These are phyloP conservation scores for Triglochin maritima DNA, from an alignment of 106 monocot species.

Conservation along the genomic window DNA sequence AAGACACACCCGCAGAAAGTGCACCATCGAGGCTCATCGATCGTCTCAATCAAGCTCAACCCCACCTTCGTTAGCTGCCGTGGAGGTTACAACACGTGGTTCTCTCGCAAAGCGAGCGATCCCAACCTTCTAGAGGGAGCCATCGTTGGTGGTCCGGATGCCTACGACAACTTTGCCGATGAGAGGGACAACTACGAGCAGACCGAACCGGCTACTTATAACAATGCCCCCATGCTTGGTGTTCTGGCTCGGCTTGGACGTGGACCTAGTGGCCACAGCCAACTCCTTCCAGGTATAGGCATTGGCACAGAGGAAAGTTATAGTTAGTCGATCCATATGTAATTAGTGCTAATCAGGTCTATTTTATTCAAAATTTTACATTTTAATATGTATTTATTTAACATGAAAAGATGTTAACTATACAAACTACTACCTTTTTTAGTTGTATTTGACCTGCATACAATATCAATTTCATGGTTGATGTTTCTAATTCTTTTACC, in stretches of 20 bases:
- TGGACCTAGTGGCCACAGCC: constrained; percentile 31
- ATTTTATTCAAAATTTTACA: background rate
- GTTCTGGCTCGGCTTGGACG: constrained; percentile 51
- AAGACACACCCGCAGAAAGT: constrained; percentile 70
- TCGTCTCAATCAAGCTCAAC: constrained; percentile 71
- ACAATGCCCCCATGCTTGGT: constrained; percentile 80
- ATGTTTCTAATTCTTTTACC: too few relatives aligned
- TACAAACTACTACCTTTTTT: too few relatives aligned
- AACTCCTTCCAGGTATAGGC: constrained; percentile 28
- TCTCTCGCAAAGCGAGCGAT: constrained; percentile 34
- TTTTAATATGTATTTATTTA: too few relatives aligned
- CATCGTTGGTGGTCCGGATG: constrained; percentile 80
- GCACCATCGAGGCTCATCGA: constrained; percentile 88
- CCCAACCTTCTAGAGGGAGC: constrained; percentile 82
- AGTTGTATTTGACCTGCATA: too few relatives aligned
- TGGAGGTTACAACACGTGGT: constrained; percentile 68
- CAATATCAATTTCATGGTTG: too few relatives aligned
- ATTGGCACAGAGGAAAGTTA: background rate
- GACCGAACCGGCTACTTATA: constrained; percentile 84
- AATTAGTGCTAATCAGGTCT: background rate
- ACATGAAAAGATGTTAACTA: too few relatives aligned
- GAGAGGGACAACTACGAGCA: constrained; percentile 79
- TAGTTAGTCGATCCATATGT: background rate
- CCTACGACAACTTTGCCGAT: constrained; percentile 68
- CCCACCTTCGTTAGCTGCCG: constrained; percentile 61